Conservation (phyloP, 108 stramenopile species). For the Skeletonema potamos region DNA sequence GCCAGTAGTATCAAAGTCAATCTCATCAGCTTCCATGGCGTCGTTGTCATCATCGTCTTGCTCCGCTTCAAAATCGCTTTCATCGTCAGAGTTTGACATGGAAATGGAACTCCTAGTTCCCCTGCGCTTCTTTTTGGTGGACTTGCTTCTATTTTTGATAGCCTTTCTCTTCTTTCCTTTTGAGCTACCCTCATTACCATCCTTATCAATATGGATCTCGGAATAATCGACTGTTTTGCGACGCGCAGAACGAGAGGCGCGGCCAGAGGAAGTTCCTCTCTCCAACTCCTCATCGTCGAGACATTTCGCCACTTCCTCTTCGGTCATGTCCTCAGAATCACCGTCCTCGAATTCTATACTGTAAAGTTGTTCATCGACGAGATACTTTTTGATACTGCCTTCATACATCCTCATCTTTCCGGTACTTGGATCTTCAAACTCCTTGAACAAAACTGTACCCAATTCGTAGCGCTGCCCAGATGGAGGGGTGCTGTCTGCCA, state of each 20-base stretch:
- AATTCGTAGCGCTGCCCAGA: not conserved
- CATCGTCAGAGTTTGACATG: not conserved
- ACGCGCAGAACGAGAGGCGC: not conserved
- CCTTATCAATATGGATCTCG: not conserved
- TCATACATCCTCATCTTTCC: not conserved
- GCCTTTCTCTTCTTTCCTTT: not conserved
- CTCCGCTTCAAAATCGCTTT: not conserved
- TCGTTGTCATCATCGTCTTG: not conserved
- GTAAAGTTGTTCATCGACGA: not conserved
- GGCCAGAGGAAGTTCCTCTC: not conserved
- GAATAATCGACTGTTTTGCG: not conserved
- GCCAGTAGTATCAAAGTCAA: not conserved
- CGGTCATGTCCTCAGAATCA: not conserved
- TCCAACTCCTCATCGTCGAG: not conserved
- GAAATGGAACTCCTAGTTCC: not conserved
- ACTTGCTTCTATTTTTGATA: not conserved
- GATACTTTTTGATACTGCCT: not conserved
- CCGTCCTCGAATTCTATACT: not conserved
- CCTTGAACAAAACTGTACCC: not conserved
- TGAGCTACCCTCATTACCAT: not conserved
- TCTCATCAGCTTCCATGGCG: not conserved
- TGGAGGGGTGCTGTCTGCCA: not conserved
- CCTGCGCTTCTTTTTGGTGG: not conserved
- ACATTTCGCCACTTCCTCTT: not conserved
- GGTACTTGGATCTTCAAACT: not conserved